A percentile compares a stretch with the other conserved stretches of the same genome.
Evolutionary conservation across 2,329 filamentous ascomycete species (phyloP).

Genomic region (Fonsecaea pedrosoi): DNA sequence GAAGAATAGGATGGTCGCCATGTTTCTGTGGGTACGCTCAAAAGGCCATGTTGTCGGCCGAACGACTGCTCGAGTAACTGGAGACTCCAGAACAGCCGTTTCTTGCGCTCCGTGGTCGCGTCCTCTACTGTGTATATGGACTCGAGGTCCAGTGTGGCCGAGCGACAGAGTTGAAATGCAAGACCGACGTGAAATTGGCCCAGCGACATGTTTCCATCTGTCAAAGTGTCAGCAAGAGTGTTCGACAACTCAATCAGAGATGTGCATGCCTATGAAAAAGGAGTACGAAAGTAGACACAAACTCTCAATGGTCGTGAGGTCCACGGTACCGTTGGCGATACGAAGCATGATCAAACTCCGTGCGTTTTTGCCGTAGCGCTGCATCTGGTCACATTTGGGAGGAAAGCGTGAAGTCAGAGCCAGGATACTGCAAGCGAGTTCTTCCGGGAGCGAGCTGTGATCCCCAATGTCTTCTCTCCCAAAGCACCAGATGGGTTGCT

Average conservation of each 20-base stretch:
- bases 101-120: slow-evolving; percentile 6
- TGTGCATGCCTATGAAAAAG: slow-evolving; percentile 34
- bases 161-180: slow-evolving; percentile 19
- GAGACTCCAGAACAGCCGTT: slow-evolving; percentile 21
- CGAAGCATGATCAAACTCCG: slow-evolving; percentile 37
- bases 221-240: background rate
- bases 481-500: slow-evolving; percentile 50
- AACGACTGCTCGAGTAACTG: slow-evolving; percentile 14
- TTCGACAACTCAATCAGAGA: background rate
- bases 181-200: slow-evolving; percentile 48
- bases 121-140: slow-evolving; percentile 2
- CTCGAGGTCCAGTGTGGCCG: slow-evolving; percentile 23
- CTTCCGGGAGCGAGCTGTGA: slow-evolving; percentile 42
- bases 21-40: slow-evolving; percentile 36
- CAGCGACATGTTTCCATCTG: slow-evolving; percentile 49
- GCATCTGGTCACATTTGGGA: slow-evolving; percentile 25
- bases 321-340: slow-evolving; percentile 35
- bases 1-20: slow-evolving; percentile 17
- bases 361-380: slow-evolving; percentile 33
- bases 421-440: slow-evolving; percentile 46
- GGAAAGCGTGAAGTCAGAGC: slow-evolving; percentile 42
- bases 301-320: slow-evolving; percentile 39
- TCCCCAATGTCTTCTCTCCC: slow-evolving; percentile 45
- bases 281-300: slow-evolving; percentile 39
- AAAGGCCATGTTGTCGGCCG: slow-evolving; percentile 51